Evolutionary conservation across 1,139 yeast genomes (phyloP).

Genomic region (Yamadazyma oceani): DNA sequence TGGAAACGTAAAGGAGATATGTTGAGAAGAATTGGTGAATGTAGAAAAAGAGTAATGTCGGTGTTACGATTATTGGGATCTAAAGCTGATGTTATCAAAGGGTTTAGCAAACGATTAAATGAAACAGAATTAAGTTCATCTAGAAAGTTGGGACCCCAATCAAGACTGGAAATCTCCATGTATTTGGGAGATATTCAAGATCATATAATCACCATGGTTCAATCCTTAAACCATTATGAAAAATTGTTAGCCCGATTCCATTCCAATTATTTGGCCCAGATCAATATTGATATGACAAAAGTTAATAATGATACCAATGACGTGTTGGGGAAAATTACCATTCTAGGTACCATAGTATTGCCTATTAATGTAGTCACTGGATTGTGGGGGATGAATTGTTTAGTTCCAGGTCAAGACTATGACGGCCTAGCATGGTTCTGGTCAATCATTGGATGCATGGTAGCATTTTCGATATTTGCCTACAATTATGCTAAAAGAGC

Average conservation of each 20-base stretch:
- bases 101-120: slow-evolving; percentile 86
- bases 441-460: slow-evolving; percentile 34
- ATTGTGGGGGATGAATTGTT: slow-evolving; percentile 97
- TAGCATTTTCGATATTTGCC: slow-evolving; percentile 38
- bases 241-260: slow-evolving; percentile 90
- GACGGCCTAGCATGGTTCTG: slow-evolving; percentile 82
- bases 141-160: slow-evolving; percentile 35
- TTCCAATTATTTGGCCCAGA: slow-evolving; percentile 92
- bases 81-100: slow-evolving; percentile 95
- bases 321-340: slow-evolving; percentile 88
- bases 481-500: slow-evolving; percentile 44
- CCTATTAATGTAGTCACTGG: slow-evolving; percentile 96
- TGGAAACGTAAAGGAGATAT: slow-evolving; percentile 94
- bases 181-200: slow-evolving; percentile 93
- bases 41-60: slow-evolving; percentile 93
- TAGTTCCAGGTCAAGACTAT: slow-evolving; percentile 88
- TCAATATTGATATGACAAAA: slow-evolving; percentile 94
- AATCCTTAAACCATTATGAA: slow-evolving; percentile 89
- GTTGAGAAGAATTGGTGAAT: slow-evolving; percentile 92
- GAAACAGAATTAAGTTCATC: slow-evolving; percentile 70
- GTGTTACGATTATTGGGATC: slow-evolving; percentile 79
- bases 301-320: slow-evolving; percentile 98
- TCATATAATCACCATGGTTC: slow-evolving; percentile 93
- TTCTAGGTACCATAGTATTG: slow-evolving; percentile 89
- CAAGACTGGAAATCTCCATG: slow-evolving; percentile 63